Base-by-base conservation (phyloP, 2,329 filamentous ascomycete species). In the Xylaria arbuscula region DNA sequence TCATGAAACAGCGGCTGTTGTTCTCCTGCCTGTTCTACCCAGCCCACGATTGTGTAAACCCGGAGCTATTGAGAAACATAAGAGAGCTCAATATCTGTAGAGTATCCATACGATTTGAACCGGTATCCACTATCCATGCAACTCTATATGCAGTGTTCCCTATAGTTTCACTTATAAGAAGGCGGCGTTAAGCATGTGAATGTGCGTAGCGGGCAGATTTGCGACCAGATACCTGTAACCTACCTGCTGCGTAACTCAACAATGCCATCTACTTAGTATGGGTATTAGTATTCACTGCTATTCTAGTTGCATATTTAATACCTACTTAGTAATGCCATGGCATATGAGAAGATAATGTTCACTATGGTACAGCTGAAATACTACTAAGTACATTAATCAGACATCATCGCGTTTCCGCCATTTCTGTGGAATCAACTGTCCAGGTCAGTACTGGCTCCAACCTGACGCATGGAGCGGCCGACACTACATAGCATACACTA, bases 391-490 rank as follows among this genome's bases (percentile, higher is more conserved):
- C 28, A 28, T 28, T 28, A 28, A 28, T 28, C 19, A 45, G 22
- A 57, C 22, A 45, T 19, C 1, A n/a, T 9, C 7, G 34, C 28
- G 28, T 28, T 45, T n/a, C 38, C 22, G 34, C 24, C 24, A 11
- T 32, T 32, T 32, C 38, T 45, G 22, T 24, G 22, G 13, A 38
- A 66, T 50, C 55, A 48, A 17, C 48, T 24, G n/a, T n/a, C 50
- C 28, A 51, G 3, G 36, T 40, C 40, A 61, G 57, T 57, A 19
- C 51, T 40, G 10, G 51, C 51, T 45, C 36, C 24, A 22, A 34
- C 34, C 40, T 51, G 45, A 51, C 60, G 61, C 60, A 56, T 50
- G 60, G 40, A 61, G 50, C 51, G 48, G 19, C 45, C 51, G 51
- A 54, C 51, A 36, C 51, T 36, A 34, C 51, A 32, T 15, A 17